Evolutionary conservation across 345 rosid species (phyloP), one percentile per base, ranked within the genome.

Genomic region (Sonneratia caseolaris): DNA sequence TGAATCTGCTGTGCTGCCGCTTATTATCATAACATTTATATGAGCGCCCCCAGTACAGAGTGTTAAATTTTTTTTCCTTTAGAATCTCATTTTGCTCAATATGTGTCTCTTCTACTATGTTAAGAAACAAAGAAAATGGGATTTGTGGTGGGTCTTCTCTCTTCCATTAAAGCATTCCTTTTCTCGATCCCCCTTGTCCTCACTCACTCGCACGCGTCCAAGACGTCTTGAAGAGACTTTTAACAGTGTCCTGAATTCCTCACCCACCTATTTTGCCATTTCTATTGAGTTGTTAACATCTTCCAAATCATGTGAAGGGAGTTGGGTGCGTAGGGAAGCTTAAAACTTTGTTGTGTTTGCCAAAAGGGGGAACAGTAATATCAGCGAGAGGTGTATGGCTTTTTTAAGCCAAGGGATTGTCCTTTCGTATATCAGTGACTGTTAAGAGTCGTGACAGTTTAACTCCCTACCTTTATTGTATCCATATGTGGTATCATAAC

Each of bases 401-500:
- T 13, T 47, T 47, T 13, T 47, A 40, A 67, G 51, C 47, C 7
- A 67, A 40, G 35, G 66, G 32, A 62, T 62, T 62, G 66, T 62
- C 38, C 66, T 62, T 62, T 35, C 37, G 37, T 27, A 11, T 27
- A 53, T 72, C 61, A 68, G 71, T 68, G 82, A 70, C 79, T 42
- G 77, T 76, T 77, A 64, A 70, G 68, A 38, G 27, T 7, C 36
- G 19, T 49, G 70, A 56, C 76, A 36, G 70, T 66, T 56, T 22
- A 72, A 53, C 69, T 53, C 68, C 22, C 45, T 62, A 74, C 16
- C 71, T 68, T 64, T 43, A 66, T 21, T 71, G 66, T 12, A 71
- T 71, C 82, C 69, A 71, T 66, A 73, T 55, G 72, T 65, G 78
- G 84, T 56, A 79, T 71, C 62, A 71, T 62, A 53, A 61, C 18